A percentile compares a stretch with the other conserved stretches of the same genome.
Evolutionary conservation across 176 grass and related monocot genomes (phyloP).

Genomic region (Puccinellia tenuiflora): DNA sequence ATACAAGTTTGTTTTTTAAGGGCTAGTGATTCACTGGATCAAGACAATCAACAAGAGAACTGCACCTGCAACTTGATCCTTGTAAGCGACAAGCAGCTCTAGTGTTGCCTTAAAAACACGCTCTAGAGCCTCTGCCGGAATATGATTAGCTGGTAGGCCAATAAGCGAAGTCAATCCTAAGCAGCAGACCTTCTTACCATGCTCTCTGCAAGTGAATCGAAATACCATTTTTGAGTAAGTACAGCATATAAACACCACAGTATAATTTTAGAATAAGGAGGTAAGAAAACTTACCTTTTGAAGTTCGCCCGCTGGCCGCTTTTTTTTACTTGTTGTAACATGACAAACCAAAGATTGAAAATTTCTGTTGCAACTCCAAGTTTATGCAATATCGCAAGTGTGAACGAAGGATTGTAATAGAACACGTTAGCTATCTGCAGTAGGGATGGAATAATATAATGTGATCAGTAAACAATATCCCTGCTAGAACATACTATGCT

Average conservation of each 20-base stretch:
- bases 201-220: slow-evolving; percentile 54
- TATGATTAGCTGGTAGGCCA: slow-evolving; percentile 71
- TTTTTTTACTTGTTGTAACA: slow-evolving; percentile 83
- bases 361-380: slow-evolving; percentile 78
- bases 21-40: background rate
- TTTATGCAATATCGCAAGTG: slow-evolving; percentile 62
- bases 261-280: slow-evolving; percentile 12
- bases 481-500: background rate
- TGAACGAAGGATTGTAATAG: slow-evolving; percentile 82
- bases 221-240: slow-evolving; percentile 3
- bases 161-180: slow-evolving; percentile 93
- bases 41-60: slow-evolving; percentile 15
- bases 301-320: slow-evolving; percentile 67
- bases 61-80: slow-evolving; percentile 90
- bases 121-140: slow-evolving; percentile 74
- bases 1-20: background rate
- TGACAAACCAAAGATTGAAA: slow-evolving; percentile 87
- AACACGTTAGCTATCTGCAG: slow-evolving; percentile 79
- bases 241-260: background rate
- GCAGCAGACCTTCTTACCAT: slow-evolving; percentile 90
- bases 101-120: slow-evolving; percentile 86
- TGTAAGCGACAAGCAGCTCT: slow-evolving; percentile 74
- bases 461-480: background rate
- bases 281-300: slow-evolving; percentile 42
- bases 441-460: background rate